Conservation (phyloP, 208 protist genomes). For the Leishmania gerbilli region DNA sequence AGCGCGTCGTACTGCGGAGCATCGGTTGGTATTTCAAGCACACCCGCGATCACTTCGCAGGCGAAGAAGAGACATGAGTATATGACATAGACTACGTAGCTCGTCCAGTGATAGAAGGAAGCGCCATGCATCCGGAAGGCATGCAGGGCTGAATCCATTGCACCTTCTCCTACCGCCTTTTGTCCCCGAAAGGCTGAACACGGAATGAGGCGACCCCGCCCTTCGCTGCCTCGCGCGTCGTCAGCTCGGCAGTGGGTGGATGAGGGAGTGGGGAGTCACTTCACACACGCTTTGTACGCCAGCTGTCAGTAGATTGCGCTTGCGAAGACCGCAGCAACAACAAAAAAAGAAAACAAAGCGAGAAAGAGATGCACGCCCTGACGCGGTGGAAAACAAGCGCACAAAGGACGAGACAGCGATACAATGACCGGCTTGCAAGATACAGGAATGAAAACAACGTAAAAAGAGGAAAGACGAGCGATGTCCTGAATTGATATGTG, state of each 20-base stretch:
- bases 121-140: slow-evolving; percentile 10
- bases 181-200: not conserved
- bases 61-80: slow-evolving; percentile 29
- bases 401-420: not conserved
- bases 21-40: slow-evolving; percentile 44
- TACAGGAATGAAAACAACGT: no score
- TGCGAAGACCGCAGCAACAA: not conserved
- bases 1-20: slow-evolving; percentile 38
- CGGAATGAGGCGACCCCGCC: not conserved
- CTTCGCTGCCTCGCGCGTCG: not conserved
- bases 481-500: not conserved
- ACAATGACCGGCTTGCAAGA: not conserved
- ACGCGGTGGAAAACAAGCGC: not conserved
- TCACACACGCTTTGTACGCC: not conserved
- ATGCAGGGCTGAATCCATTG: slow-evolving; percentile 12
- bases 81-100: slow-evolving; percentile 27
- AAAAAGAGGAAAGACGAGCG: not conserved
- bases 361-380: not conserved
- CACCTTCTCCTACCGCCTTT: not conserved
- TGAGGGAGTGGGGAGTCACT: not conserved
- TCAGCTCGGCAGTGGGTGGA: not conserved
- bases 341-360: not conserved
- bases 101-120: slow-evolving; percentile 16
- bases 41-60: slow-evolving; percentile 45
- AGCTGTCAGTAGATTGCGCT: not conserved